Evolutionary conservation across 192 early-diverging fungal species (phyloP).

Genomic region (Dissophora ornata): DNA sequence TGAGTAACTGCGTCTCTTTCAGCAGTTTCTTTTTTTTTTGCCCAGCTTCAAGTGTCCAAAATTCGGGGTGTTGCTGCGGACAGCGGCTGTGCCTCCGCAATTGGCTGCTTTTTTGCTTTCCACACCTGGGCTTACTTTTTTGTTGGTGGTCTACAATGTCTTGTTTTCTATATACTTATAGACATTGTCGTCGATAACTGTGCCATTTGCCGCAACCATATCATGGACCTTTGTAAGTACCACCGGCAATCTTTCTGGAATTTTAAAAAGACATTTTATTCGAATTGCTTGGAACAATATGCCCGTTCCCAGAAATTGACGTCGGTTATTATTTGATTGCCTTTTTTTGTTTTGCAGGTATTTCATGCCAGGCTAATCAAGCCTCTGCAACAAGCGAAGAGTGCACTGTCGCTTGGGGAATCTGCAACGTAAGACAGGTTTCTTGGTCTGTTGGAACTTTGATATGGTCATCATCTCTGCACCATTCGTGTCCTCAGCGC

Average conservation of each 20-base stretch:
- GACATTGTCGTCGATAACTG: conserved; percentile 99
- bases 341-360: conserved; percentile 63
- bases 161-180: conserved; percentile 30
- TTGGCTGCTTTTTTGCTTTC: too few species aligned
- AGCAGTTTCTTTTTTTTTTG: too few species aligned
- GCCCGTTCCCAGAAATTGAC: too few species aligned
- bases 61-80: conserved; percentile 50
- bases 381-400: conserved; percentile 91
- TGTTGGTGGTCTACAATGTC: conserved; percentile 1
- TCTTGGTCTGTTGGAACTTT: too few species aligned
- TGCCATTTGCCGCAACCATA: conserved; percentile 99
- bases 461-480: too few species aligned
- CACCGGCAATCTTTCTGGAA: neutral
- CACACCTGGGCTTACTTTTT: too few species aligned
- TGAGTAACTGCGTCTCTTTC: conserved; percentile 46
- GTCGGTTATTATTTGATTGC: neutral
- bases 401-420: conserved; percentile 97
- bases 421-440: conserved; percentile 89
- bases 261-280: too few species aligned
- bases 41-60: too few species aligned
- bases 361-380: conserved; percentile 98
- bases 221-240: conserved; percentile 94
- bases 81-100: conserved; percentile 27
- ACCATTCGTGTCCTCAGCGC: too few species aligned
- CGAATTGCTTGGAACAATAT: too few species aligned